phyloP scores from a whole-genome alignment of 768 basidiomycete species.

The Termitomyces sp. region DNA sequence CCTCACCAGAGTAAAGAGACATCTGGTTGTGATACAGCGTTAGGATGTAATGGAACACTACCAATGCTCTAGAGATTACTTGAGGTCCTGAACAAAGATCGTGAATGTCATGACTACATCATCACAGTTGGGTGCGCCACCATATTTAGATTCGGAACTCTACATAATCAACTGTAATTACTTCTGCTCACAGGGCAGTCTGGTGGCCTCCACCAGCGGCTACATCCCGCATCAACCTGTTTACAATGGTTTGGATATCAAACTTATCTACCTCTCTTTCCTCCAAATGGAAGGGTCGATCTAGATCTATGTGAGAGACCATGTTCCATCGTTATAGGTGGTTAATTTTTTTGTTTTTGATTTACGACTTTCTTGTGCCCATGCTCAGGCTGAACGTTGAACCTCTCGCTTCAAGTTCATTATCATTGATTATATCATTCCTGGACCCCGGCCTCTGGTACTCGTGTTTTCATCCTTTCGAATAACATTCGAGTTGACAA shows the following conservation, averaged over 20 bases:
- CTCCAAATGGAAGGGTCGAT: too few species aligned
- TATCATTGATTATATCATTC: slow-evolving; percentile 10
- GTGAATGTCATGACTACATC: neutral
- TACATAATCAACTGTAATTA: neutral
- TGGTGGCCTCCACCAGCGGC: neutral
- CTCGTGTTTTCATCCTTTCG: neutral
- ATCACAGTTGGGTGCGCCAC: neutral
- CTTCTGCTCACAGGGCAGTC: neutral
- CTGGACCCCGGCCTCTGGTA: slow-evolving; percentile 10
- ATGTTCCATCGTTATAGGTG: too few species aligned
- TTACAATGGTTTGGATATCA: neutral
- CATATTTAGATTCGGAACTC: neutral
- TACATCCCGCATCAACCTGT: neutral
- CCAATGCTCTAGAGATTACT: neutral
- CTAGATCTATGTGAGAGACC: too few species aligned
- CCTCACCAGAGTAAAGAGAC: neutral
- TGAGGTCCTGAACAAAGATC: neutral
- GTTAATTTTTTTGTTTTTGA: too few species aligned
- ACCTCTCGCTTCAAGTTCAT: too few species aligned
- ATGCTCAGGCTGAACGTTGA: neutral
- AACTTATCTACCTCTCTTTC: too few species aligned
- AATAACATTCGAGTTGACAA: neutral
- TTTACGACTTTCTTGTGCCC: neutral
- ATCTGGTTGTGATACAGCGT: neutral
- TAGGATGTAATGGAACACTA: neutral